A percentile compares a stretch with the other conserved stretches of the same genome.
These are phyloP conservation scores for Trichoderma harzianum DNA, from an alignment of 2,329 filamentous ascomycete species.

Conservation along the genomic window DNA sequence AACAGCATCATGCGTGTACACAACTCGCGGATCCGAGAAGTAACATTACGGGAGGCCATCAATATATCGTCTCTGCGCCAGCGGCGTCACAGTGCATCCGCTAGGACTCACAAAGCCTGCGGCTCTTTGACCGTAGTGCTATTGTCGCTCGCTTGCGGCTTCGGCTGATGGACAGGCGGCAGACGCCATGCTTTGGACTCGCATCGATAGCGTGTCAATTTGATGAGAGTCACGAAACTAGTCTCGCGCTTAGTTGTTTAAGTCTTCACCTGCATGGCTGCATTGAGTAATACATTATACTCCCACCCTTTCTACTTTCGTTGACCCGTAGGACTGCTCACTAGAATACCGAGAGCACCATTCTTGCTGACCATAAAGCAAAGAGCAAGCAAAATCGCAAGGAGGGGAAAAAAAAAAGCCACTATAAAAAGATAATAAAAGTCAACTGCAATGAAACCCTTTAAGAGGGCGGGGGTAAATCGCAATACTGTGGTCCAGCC, in stretches of 20 bases:
- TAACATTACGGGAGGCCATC: not conserved
- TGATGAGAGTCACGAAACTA: not conserved
- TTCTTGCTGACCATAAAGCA: too few species aligned
- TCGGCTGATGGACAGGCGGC: not conserved
- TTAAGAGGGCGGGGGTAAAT: not conserved
- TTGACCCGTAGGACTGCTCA: not conserved
- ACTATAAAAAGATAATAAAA: too few species aligned
- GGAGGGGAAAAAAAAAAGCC: too few species aligned
- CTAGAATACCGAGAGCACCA: not conserved
- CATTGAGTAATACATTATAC: not conserved
- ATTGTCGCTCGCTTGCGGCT: not conserved
- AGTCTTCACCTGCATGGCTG: not conserved
- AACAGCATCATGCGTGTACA: not conserved
- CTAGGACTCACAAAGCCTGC: not conserved
- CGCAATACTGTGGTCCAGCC: not conserved
- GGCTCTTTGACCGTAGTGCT: not conserved
- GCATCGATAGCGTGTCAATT: not conserved
- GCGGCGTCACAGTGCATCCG: not conserved
- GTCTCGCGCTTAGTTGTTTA: not conserved
- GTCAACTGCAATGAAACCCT: not conserved
- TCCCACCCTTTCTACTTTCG: not conserved
- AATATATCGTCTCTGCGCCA: not conserved
- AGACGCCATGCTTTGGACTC: not conserved
- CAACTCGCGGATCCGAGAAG: not conserved
- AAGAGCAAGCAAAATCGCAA: not conserved